Evolutionary conservation across 352 stramenopile genomes (phyloP), one percentile per base, ranked within the genome.

Genomic region (Thraustochytrium striatum): DNA sequence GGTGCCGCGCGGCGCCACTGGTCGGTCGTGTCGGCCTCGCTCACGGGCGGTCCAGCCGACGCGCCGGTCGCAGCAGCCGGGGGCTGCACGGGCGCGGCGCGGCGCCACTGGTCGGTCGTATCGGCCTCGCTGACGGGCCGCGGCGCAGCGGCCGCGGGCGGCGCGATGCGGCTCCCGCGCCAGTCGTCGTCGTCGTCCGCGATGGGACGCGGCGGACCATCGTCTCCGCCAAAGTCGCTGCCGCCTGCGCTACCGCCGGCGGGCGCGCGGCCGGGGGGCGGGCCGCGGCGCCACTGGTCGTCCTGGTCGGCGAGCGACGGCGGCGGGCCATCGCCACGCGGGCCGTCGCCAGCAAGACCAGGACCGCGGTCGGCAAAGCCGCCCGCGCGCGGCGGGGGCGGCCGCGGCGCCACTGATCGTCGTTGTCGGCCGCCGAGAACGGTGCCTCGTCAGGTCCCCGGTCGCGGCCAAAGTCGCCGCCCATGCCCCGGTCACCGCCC

Each of bases 201-300:
- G 25, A 43, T 32, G 65, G 30, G 43, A 13, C 5, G 16, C 61
- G 38, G 8, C 61, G 61, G 61, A 25, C 16, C 30, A 25, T 55
- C 47, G n/a, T 70, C 61, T 8, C 16, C 25, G 25, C 55, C 55
- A 25, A 30, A 19, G 16, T 19, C 3, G 55, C 16, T 7, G 30
- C 16, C 16, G 21, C 55, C 55, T 11, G 28, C 55, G 8, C 39
- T 13, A 47, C 39, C 39, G 39, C 39, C 39, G 39, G 55, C n/a
- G 13, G 59, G 35, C 36, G 59, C 41, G 32, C 44, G n/a, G 39
- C 39, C 39, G 39, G 55, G 16, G 13, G 59, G 35, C 36, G 59
- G 65, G 32, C 44, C 44, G 50, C 65, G 65, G 36, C 65, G 65
- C 65, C 65, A 75, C 65, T 75, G 65, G 7, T 30, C 52, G 65